phyloP scores from a whole-genome alignment of 2,329 filamentous ascomycete species.

The Lithohypha guttulata region DNA sequence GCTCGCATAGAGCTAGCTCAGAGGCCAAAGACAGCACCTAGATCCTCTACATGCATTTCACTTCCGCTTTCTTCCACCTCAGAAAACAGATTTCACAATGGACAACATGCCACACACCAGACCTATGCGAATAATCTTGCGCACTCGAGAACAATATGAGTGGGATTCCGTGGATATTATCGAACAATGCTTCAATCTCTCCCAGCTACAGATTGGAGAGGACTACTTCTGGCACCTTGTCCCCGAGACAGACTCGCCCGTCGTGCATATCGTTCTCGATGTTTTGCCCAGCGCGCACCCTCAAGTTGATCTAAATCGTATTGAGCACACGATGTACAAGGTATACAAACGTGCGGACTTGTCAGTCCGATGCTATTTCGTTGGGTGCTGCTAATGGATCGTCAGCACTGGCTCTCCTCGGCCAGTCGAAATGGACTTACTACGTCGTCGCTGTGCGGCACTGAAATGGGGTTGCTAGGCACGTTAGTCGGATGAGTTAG shows the following conservation, averaged over 20 bases:
- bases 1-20: too few species aligned
- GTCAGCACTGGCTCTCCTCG: neutral
- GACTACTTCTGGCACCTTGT: neutral
- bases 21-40: too few species aligned
- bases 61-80: too few species aligned
- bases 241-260: neutral
- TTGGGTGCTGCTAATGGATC: neutral
- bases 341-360: neutral
- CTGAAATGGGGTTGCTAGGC: neutral
- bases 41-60: too few species aligned
- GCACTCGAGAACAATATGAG: conserved; percentile 1
- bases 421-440: neutral
- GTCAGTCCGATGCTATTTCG: neutral
- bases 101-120: neutral
- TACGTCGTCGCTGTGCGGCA: neutral
- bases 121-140: conserved; percentile 1
- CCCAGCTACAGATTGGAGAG: neutral
- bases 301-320: neutral
- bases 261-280: neutral
- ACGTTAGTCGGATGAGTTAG: neutral
- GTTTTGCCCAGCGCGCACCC: neutral
- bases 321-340: neutral
- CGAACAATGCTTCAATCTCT: neutral
- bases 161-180: neutral
- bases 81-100: too few species aligned